Evolutionary conservation across 1,139 yeast species (phyloP).

Genomic region (Yamadazyma jaroonii): DNA sequence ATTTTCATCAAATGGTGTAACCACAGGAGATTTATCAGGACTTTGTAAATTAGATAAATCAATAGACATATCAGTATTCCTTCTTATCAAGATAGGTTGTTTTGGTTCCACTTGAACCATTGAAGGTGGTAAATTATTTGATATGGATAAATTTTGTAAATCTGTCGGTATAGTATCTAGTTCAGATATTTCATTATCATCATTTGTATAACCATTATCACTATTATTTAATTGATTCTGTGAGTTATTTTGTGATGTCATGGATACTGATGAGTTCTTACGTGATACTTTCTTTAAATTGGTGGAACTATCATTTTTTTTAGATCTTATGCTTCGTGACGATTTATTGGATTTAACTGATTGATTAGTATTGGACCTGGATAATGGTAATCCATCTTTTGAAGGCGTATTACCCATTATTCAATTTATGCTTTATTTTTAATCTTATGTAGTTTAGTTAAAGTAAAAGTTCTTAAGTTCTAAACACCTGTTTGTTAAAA

Average conservation of each 20-base stretch:
- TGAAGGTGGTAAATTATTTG: slow-evolving; percentile 53
- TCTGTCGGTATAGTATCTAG: slow-evolving; percentile 15
- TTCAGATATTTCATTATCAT: slow-evolving; percentile 1
- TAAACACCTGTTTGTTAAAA: no score
- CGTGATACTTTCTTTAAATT: slow-evolving; percentile 27
- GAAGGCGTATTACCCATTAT: slow-evolving; percentile 52
- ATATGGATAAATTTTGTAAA: slow-evolving; percentile 7
- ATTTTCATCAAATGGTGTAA: slow-evolving; percentile 9
- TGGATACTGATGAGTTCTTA: slow-evolving; percentile 29
- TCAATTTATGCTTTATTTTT: no score
- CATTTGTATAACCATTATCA: neutral
- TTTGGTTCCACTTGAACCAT: slow-evolving; percentile 68
- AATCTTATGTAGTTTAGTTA: no score
- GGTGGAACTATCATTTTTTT: slow-evolving; percentile 12
- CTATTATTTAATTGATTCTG: neutral
- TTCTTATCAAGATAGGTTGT: slow-evolving; percentile 56
- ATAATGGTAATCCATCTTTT: slow-evolving; percentile 41
- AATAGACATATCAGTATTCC: slow-evolving; percentile 29
- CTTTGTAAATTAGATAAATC: slow-evolving; percentile 13
- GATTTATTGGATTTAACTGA: slow-evolving; percentile 53
- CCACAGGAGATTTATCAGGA: slow-evolving; percentile 8
- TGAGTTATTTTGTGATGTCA: neutral
- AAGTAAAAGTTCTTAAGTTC: no score
- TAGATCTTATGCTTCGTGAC: slow-evolving; percentile 22
- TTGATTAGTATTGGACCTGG: slow-evolving; percentile 52